Percentiles rank a stretch among this genome's conserved stretches.
Conservation (phyloP, 345 rosid genomes). For the Schrenkiella parvula region DNA sequence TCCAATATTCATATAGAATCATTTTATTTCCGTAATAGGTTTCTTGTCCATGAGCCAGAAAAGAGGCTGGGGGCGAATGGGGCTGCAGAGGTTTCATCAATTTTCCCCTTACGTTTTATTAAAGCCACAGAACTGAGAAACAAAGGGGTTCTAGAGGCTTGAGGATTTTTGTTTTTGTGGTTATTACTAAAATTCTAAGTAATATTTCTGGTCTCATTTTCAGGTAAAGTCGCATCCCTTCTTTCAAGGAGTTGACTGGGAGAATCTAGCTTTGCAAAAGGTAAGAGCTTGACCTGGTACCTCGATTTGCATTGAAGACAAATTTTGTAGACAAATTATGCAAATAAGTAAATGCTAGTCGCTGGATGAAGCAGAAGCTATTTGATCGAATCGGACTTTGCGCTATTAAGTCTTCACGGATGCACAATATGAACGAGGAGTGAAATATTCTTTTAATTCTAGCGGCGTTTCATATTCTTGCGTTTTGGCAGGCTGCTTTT, state of each 20-base stretch:
- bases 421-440: neutral
- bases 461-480: neutral
- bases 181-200: neutral
- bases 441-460: neutral
- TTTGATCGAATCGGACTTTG: neutral
- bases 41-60: constrained; percentile 64
- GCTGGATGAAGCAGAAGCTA: neutral
- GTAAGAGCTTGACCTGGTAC: constrained; percentile 23
- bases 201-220: constrained; percentile 9
- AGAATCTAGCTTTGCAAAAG: constrained; percentile 63
- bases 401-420: neutral
- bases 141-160: neutral
- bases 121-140: neutral
- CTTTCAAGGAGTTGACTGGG: constrained; percentile 72
- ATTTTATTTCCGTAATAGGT: constrained; percentile 37
- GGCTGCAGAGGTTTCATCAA: constrained; percentile 51
- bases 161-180: no score
- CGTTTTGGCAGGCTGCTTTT: constrained; percentile 58
- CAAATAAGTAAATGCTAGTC: neutral
- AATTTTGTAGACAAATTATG: neutral
- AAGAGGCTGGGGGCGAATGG: constrained; percentile 70
- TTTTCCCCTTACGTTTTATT: constrained; percentile 16
- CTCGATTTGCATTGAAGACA: neutral
- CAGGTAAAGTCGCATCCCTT: constrained; percentile 72
- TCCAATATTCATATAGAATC: neutral